Base-by-base conservation (phyloP, 768 basidiomycete species). In the Trichaptum fuscoviolaceum region DNA sequence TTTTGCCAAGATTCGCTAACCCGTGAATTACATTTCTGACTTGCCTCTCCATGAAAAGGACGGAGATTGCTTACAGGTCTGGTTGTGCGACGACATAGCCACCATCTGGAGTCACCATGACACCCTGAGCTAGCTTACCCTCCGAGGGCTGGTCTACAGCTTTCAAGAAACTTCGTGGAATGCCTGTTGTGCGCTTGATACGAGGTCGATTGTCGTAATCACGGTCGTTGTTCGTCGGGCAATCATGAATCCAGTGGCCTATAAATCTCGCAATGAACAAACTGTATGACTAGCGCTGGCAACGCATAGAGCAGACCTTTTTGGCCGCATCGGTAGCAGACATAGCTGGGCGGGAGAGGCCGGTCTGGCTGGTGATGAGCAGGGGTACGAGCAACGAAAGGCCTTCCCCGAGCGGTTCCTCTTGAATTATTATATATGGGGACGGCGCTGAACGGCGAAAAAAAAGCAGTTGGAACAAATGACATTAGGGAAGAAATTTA, bases 221-320 rank as follows among this genome's bases (percentile, higher is more conserved):
- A 63, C 94, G 90, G 74, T 99, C 94, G 71, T 91, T 95, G 75
- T 98, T 98, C 7, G 95, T 97, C 1, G 97, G 97, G 75, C 97
- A 99, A 69, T 97, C 93, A 75, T 99, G 96, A 69, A 99, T 99
- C 97, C 97, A 99, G 74, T 99, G 97, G 57, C 97, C 96, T 98
- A 23, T 24, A 59, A 59, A 65, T 36, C 62, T 20, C 15, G 60
- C 60, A 10, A 36, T 67, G 25, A 58, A 58, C 15, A 66, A 52
- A 17, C 20, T 61, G 18, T 26, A 65, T 61, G 30, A 12, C 23
- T 18, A 42, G 35, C 12, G 17, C 17, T 4, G 25, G 15, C 62
- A 34, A 42, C 18, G 20, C n/a, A 24, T 59, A 61, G 62, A 52
- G 57, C 81, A 63, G 75, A 91, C 96, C 97, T 88, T 97, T 96